phyloP scores from a whole-genome alignment of 257 asterid genomes.

The Salvia hispanica region DNA sequence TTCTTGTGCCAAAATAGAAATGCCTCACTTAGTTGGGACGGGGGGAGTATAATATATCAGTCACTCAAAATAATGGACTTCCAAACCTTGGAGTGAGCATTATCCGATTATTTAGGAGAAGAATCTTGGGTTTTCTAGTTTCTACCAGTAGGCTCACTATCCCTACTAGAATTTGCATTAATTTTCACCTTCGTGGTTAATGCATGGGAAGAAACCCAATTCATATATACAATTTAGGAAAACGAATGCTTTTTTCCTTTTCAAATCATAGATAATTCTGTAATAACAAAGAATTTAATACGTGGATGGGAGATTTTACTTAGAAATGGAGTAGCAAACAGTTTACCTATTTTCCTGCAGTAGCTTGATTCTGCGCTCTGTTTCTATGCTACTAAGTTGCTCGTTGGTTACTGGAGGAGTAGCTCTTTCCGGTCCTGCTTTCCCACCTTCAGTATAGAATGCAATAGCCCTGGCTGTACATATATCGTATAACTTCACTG shows the following conservation, averaged over 20 bases:
- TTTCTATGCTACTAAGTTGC: conserved; percentile 76
- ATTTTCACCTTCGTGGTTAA: conserved; percentile 8
- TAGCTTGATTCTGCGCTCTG: conserved; percentile 74
- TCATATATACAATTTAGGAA: conserved; percentile 3
- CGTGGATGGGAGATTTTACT: background rate
- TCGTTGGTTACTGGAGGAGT: conserved; percentile 63
- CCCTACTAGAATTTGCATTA: conserved; percentile 14
- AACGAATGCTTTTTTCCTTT: background rate
- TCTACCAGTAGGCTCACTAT: conserved; percentile 10
- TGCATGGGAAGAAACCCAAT: conserved; percentile 15
- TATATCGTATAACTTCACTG: conserved; percentile 11
- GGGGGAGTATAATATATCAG: background rate
- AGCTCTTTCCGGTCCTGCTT: conserved; percentile 47
- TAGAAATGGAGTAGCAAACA: conserved; percentile 15
- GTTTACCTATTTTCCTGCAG: conserved; percentile 79
- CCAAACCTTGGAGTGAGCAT: conserved; percentile 21
- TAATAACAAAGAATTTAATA: background rate
- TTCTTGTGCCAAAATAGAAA: no score
- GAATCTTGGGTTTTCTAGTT: conserved; percentile 3
- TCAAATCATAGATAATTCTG: conserved; percentile 27
- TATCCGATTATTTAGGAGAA: conserved; percentile 16
- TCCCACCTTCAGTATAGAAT: conserved; percentile 56
- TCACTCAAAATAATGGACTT: background rate
- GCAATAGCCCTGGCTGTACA: conserved; percentile 77
- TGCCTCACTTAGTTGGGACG: no score